Base-by-base conservation (phyloP, 108 stramenopile genomes). In the Licmophora abbreviata region DNA sequence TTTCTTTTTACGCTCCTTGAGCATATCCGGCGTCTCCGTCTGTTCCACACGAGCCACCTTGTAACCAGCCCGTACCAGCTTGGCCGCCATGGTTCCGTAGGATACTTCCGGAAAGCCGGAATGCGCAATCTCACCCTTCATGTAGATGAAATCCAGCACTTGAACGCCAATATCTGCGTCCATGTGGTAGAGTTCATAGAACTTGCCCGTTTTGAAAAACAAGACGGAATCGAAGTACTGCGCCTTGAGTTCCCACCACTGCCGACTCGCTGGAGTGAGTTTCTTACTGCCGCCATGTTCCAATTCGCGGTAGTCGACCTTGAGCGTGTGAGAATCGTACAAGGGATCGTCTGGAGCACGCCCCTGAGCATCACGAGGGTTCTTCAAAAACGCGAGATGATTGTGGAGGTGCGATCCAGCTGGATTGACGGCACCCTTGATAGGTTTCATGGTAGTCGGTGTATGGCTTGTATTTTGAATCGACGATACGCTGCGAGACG, bases 1-100 rank as follows among this genome's bases (percentile, higher is more conserved):
- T 74, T 93, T 87, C 53, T 74, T 76, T 53, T 96, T 97, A 35
- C 96, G 79, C 42, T 71, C 69, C 55, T 90, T 86, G 48, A 98
- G 60, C 56, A 43, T 51, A 8, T 94, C 97, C 34, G 99, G 97
- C 3, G 97, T 99, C 66, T 99, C 99, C 17, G 95, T 96, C 67
- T 99, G 99, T 77, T 99, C 99, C 29, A 98, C 95, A 26, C 99
- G 86, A 5, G 96, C 94, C 30, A 99, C 96, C 47, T 93, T 87
- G 67, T 89, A 97, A 18, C 99, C 99, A 25, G 90, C 92, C 8
- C 74, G 59, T 24, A 98, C 96, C 42, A 99, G 66, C 37, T 60
- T 66, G 30, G 81, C 83, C 26, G 88, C 76, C 40, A 92, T 71
- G 25, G 72, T 81, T 3, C 92, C 97, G 48, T 95, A 98, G 26